Percentiles rank a stretch among this genome's conserved stretches.
phyloP scores from a whole-genome alignment of 2,329 filamentous ascomycete genomes.

The Neofusicoccum umdonicola region DNA sequence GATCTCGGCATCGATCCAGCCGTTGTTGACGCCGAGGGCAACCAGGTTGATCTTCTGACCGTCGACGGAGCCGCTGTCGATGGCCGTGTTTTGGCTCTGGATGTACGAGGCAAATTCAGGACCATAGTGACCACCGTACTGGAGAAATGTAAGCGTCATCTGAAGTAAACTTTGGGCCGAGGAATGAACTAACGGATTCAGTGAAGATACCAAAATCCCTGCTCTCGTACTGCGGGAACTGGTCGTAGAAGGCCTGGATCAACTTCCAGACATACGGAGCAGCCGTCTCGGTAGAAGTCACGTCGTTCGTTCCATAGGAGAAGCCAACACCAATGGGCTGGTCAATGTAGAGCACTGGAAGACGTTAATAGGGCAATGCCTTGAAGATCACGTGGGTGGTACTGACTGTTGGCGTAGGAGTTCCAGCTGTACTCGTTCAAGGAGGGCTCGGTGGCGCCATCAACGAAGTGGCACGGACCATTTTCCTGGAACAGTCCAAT shows the following conservation, averaged over 20 bases:
- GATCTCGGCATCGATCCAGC: conserved; percentile 41
- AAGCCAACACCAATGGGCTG: conserved; percentile 43
- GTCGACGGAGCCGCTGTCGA: neutral
- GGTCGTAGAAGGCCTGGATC: conserved; percentile 47
- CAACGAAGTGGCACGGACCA: conserved; percentile 45
- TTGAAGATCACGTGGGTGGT: neutral
- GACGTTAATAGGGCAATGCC: neutral
- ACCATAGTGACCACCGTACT: conserved; percentile 15
- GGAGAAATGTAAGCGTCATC: neutral
- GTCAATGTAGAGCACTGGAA: conserved; percentile 38
- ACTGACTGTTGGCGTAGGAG: conserved; percentile 38
- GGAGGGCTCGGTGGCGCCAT: conserved; percentile 38
- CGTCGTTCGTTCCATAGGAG: conserved; percentile 39
- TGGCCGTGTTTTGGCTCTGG: conserved; percentile 16
- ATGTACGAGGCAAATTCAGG: conserved; percentile 18
- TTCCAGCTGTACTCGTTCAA: conserved; percentile 48
- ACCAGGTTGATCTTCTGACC: conserved; percentile 18
- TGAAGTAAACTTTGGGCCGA: neutral
- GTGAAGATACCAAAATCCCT: conserved; percentile 31
- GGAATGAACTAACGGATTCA: neutral
- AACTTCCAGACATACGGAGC: conserved; percentile 56
- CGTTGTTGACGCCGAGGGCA: conserved; percentile 31
- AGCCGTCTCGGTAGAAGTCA: conserved; percentile 46
- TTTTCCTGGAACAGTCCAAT: conserved; percentile 28
- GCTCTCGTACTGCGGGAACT: conserved; percentile 18